phyloP scores from a whole-genome alignment of 192 early-diverging fungal genomes.

The Mortierella antarctica region DNA sequence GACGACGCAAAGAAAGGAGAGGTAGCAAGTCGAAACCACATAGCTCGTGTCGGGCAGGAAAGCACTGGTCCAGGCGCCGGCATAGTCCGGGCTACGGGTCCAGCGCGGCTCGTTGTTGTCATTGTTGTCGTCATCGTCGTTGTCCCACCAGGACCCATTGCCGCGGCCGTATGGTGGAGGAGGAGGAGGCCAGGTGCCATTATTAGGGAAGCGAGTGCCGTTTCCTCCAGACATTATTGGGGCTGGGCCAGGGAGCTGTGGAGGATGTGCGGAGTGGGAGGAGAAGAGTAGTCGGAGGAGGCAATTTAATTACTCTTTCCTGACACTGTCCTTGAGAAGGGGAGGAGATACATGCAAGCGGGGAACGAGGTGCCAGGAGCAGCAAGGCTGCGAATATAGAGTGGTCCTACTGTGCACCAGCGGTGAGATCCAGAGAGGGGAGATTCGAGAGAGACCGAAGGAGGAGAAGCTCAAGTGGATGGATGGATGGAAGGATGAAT shows the following conservation, averaged over 20 bases:
- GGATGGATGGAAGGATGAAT: not conserved
- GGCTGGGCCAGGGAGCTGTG: no score
- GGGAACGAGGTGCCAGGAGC: not conserved
- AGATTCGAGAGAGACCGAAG: not conserved
- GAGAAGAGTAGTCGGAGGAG: not conserved
- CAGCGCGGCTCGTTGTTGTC: not conserved
- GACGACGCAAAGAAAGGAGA: constrained; percentile 10
- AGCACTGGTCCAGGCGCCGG: not conserved
- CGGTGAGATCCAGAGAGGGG: not conserved
- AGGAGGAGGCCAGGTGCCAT: no score
- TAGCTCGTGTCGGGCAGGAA: constrained; percentile 9
- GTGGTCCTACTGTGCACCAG: no score
- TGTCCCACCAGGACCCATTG: not conserved
- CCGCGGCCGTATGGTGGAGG: not conserved
- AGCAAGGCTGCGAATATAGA: not conserved
- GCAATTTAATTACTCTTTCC: not conserved
- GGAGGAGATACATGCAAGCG: not conserved
- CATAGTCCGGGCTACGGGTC: not conserved
- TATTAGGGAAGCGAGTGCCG: no score
- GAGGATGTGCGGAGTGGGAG: not conserved
- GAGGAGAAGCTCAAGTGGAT: not conserved
- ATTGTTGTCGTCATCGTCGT: not conserved
- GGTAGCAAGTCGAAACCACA: constrained; percentile 14
- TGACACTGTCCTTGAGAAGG: no score
- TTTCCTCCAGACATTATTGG: no score